Evolutionary conservation across 2,329 filamentous ascomycete species (phyloP).

Genomic region (Mollisiaceae sp.): DNA sequence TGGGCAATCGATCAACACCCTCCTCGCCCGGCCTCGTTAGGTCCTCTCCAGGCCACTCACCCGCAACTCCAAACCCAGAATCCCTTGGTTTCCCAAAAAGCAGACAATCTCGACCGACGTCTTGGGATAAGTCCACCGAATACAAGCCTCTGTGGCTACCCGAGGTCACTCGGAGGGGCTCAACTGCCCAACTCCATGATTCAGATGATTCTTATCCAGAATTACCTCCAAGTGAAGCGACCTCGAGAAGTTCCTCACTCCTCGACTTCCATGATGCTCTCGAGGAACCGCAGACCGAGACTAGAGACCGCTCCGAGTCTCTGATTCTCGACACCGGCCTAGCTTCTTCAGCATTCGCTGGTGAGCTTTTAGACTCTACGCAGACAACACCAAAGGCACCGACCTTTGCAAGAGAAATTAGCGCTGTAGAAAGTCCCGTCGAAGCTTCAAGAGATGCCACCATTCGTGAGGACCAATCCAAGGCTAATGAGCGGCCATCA

Average conservation of each 20-base stretch:
- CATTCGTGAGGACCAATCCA: neutral
- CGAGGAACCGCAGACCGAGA: conserved; percentile 13
- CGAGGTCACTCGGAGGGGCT: conserved; percentile 51
- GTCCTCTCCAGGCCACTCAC: conserved; percentile 47
- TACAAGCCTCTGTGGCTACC: conserved; percentile 84
- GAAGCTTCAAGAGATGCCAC: conserved; percentile 37
- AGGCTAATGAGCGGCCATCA: neutral
- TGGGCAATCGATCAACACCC: conserved; percentile 47
- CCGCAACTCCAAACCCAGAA: conserved; percentile 40
- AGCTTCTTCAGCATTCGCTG: conserved; percentile 38
- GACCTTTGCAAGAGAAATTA: neutral
- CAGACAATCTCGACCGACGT: conserved; percentile 55
- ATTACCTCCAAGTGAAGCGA: conserved; percentile 56
- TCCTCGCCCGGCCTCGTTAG: conserved; percentile 50
- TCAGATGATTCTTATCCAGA: conserved; percentile 49
- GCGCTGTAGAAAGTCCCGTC: neutral
- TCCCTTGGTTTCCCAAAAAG: conserved; percentile 45
- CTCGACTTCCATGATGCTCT: conserved; percentile 46
- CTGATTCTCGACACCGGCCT: conserved; percentile 51
- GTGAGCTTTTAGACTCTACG: conserved; percentile 63
- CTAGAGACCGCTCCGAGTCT: conserved; percentile 21
- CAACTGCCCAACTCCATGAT: conserved; percentile 35
- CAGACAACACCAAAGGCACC: conserved; percentile 71
- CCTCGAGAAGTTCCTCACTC: conserved; percentile 52
- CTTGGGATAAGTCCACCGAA: conserved; percentile 69